phyloP scores from a whole-genome alignment of 2,329 filamentous ascomycete species.

The Fusarium sp. region DNA sequence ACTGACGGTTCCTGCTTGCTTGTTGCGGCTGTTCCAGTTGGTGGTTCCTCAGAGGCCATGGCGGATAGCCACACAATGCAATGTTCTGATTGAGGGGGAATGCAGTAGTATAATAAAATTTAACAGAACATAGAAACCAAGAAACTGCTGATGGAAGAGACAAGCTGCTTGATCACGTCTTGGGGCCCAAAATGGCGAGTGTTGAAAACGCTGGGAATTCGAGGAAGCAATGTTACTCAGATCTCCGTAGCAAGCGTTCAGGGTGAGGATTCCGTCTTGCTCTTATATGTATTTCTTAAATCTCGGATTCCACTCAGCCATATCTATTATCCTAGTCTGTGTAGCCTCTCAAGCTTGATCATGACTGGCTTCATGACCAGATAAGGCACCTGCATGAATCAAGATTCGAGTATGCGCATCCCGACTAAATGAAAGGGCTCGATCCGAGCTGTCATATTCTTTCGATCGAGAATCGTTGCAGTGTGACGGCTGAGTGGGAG shows the following conservation, averaged over 20 bases:
- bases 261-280: too few species aligned
- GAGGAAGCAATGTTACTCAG: neutral
- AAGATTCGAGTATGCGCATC: neutral
- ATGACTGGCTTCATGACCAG: neutral
- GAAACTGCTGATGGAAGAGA: neutral
- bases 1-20: conserved; percentile 8
- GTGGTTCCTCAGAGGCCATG: conserved; percentile 1
- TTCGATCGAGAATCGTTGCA: neutral
- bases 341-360: neutral
- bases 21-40: neutral
- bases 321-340: neutral
- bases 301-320: neutral
- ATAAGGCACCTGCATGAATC: conserved; percentile 5
- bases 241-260: neutral
- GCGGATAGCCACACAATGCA: neutral
- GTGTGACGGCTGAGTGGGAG: too few species aligned
- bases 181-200: conserved; percentile 23
- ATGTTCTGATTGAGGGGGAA: neutral
- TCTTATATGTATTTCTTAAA: neutral
- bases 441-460: conserved; percentile 8
- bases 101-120: neutral
- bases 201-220: neutral
- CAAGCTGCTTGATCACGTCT: neutral
- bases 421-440: too few species aligned
- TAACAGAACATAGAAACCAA: too few species aligned